These are phyloP conservation scores for Ogataea chonburiensis DNA, from an alignment of 805 yeast genomes.

Conservation along the genomic window DNA sequence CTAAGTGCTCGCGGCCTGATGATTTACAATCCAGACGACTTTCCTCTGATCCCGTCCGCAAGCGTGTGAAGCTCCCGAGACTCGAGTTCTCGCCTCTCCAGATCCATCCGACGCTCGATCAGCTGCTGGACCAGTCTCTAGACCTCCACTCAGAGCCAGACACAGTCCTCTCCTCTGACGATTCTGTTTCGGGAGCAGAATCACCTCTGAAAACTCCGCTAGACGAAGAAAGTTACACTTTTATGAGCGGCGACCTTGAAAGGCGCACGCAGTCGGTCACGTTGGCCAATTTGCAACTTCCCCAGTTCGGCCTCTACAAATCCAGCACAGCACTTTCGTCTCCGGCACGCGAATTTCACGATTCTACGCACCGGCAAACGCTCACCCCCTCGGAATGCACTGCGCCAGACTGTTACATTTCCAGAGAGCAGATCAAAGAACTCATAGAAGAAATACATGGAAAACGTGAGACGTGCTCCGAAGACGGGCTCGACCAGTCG, in stretches of 20 bases:
- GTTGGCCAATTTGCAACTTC: slow-evolving; percentile 2
- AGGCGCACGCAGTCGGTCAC: slow-evolving; percentile 2
- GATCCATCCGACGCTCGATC: background rate
- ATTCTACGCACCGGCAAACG: slow-evolving; percentile 1
- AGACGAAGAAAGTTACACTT: background rate
- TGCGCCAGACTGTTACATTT: slow-evolving; percentile 15
- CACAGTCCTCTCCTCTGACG: too few relatives aligned
- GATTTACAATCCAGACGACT: slow-evolving; percentile 1
- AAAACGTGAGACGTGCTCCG: too few relatives aligned
- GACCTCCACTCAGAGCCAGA: too few relatives aligned
- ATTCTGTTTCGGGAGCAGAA: slow-evolving; percentile 7
- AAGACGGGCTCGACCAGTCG: too few relatives aligned
- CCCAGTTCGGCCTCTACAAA: background rate
- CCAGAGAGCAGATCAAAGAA: slow-evolving; percentile 16
- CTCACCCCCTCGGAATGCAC: slow-evolving; percentile 14
- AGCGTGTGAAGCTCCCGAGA: slow-evolving; percentile 5
- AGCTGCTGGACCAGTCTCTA: background rate
- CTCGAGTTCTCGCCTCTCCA: slow-evolving; percentile 1
- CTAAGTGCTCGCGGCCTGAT: background rate
- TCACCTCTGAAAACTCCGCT: slow-evolving; percentile 17
- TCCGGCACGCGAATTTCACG: slow-evolving; percentile 1
- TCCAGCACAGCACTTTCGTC: slow-evolving; percentile 5
- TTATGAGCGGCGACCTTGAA: background rate
- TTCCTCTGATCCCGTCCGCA: background rate
- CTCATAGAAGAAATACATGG: slow-evolving; percentile 1